Conservation (phyloP, 2,329 filamentous ascomycete species). For the Mycosphaerella arachidis region DNA sequence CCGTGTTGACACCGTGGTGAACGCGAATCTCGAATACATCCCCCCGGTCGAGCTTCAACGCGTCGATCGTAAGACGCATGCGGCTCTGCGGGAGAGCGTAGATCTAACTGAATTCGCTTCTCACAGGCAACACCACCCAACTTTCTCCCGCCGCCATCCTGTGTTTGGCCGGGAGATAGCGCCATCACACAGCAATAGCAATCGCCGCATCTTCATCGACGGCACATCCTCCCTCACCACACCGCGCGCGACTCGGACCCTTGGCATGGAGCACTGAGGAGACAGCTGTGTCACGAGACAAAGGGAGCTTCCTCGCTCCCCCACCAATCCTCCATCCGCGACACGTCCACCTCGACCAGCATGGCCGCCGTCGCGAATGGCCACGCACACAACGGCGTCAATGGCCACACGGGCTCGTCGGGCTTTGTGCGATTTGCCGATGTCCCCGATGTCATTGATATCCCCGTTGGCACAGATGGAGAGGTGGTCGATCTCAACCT, state of each 20-base stretch:
- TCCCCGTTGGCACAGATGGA: conserved; percentile 60
- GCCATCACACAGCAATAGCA: neutral
- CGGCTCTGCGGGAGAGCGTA: conserved; percentile 11
- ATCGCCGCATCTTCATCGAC: neutral
- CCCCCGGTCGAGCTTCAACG: neutral
- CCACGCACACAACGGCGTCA: conserved; percentile 48
- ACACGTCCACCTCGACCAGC: conserved; percentile 17
- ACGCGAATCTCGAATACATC: neutral
- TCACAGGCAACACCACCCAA: conserved; percentile 1
- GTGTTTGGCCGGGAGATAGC: neutral
- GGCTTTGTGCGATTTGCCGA: conserved; percentile 53
- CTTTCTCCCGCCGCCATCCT: neutral
- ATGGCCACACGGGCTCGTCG: conserved; percentile 38
- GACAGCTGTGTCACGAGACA: neutral
- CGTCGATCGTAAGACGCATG: neutral
- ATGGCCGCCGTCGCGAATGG: conserved; percentile 52
- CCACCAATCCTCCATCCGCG: neutral
- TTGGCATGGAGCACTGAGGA: neutral
- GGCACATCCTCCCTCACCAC: neutral
- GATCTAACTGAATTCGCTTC: neutral
- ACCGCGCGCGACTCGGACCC: neutral
- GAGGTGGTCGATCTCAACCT: conserved; percentile 87
- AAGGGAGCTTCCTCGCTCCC: neutral
- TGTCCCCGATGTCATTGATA: conserved; percentile 60
- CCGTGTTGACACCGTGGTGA: neutral